Evolutionary conservation across 2,329 filamentous ascomycete genomes (phyloP), one percentile per base, ranked within the genome.

Genomic region (Oidium heveae): DNA sequence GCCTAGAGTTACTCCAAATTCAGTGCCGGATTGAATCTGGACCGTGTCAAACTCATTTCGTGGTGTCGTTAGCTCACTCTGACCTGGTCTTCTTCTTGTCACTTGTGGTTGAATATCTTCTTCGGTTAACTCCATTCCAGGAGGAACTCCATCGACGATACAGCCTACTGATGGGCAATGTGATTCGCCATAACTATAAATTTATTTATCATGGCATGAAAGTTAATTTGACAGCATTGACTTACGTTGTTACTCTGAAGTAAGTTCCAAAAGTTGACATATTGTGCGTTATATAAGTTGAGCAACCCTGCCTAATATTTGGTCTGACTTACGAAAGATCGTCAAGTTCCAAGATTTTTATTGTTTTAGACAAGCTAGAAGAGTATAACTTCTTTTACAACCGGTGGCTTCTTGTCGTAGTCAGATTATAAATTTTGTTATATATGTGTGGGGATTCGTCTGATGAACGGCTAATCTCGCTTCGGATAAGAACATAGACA

Each of bases 101-200:
- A 96, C 85, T 70, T 95, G 87, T 52, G 87, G 87, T 70, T 98
- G 89, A 66, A 96, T 93, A 65, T 93, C 86, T 55, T 72, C 74
- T 69, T 94, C 88, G 58, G 78, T 83, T 67, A 96, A 79, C 63
- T 80, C 72, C 74, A 96, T 82, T 63, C 86, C 85, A 15, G 91
- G 88, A 37, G 89, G 91, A 65, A 80, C 84, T 62, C 87, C 87
- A 67, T 96, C 89, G 69, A 96, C 82, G 64, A 96, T 95, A 72
- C 86, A 93, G 65, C 87, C 88, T 63, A 96, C 87, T 34, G 84
- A 89, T 64, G 81, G 82, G 72, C 89, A 93, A 71, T 95, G 89
- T 56, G 85, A 93, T 69, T 88, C 84, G 66, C 84, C 84, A 71
- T 85, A 85, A 55, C 65, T 66, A 32, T 5, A 32, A 44, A 2